Conservation (phyloP, 495 filamentous ascomycete genomes). For the Filosporella fistucella region DNA sequence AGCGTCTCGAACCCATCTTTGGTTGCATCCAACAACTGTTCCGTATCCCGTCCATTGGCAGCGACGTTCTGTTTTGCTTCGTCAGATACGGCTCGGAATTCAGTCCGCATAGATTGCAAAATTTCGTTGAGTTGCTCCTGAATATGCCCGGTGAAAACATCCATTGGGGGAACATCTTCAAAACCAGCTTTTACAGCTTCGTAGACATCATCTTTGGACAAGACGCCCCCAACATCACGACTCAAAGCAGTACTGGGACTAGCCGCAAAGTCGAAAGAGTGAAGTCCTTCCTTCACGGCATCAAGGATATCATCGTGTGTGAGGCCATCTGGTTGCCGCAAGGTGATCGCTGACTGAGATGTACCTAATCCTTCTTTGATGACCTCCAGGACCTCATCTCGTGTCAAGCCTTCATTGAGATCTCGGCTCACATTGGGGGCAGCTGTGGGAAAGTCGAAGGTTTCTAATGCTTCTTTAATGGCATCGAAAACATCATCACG, state of each 20-base stretch:
- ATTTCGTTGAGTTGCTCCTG: conserved; percentile 71
- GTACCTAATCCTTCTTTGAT: conserved; percentile 74
- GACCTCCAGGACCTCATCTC: conserved; percentile 63
- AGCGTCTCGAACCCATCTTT: conserved; percentile 81
- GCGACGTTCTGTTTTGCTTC: conserved; percentile 72
- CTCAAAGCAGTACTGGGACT: conserved; percentile 10
- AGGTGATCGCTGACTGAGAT: conserved; percentile 40
- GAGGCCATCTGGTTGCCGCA: too few species aligned
- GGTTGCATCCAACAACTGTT: conserved; percentile 77
- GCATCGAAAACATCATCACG: conserved; percentile 47
- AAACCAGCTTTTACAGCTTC: conserved; percentile 61
- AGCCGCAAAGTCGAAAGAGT: conserved; percentile 65
- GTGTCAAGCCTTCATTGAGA: conserved; percentile 15
- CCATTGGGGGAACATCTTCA: conserved; percentile 44
- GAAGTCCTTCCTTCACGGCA: conserved; percentile 63
- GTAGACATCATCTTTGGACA: conserved; percentile 50
- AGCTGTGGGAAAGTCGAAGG: conserved; percentile 43
- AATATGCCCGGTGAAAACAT: conserved; percentile 57
- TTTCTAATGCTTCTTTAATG: conserved; percentile 42
- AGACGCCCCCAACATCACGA: conserved; percentile 5
- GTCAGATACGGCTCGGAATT: conserved; percentile 53
- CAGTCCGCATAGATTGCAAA: conserved; percentile 63
- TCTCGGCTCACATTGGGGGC: conserved; percentile 12
- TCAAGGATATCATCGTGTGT: conserved; percentile 71
- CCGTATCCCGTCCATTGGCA: conserved; percentile 69